Evolutionary conservation across 2,329 filamentous ascomycete species (phyloP), one percentile per base, ranked within the genome.

Genomic region (Pyrenochaeta sp.): DNA sequence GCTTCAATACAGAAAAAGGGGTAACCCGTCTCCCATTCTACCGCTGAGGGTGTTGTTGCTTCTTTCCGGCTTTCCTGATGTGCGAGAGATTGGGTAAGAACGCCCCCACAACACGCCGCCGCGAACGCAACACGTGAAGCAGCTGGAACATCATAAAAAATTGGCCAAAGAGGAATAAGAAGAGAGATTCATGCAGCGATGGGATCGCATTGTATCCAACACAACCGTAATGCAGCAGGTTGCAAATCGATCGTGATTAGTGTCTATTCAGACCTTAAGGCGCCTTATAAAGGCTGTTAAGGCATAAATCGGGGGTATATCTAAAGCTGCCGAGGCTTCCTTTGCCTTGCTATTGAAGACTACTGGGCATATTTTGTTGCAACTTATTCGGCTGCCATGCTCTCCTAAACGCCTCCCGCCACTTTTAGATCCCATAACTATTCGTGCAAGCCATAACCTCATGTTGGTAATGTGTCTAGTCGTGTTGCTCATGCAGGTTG

Each of bases 401-500:
- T 43, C 45, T 36, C 35, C 39, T 40, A 49, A 55, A 53, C 39
- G 48, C 48, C 42, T 27, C 39, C 43, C 41, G 37, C 24, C 35
- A 21, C 36, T 14, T 35, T 26, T 20, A 30, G 22, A 9, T 20
- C 7, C 37, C 20, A 17, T 17, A 20, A 31, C 17, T 18, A 20
- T 35, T 41, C 36, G 15, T 54, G 41, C 38, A 36, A 44, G 31
- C 43, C 54, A 36, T 57, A 39, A 38, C 41, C 37, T 55, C 51
- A 38, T 48, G 37, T 50, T 48, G 19, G n/a, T 54, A 31, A 39
- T 51, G 18, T 32, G 34, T 14, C 24, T 14, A 39, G 15, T 48
- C 41, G 19, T 39, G 19, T 45, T 30, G 41, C 48, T 67, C 58
- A 68, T 63, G 67, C 67, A 36, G 67, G 67, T 51, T 70, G 67